Evolutionary conservation across 2,329 filamentous ascomycete species (phyloP).

Genomic region (Fusarium dlaminii): DNA sequence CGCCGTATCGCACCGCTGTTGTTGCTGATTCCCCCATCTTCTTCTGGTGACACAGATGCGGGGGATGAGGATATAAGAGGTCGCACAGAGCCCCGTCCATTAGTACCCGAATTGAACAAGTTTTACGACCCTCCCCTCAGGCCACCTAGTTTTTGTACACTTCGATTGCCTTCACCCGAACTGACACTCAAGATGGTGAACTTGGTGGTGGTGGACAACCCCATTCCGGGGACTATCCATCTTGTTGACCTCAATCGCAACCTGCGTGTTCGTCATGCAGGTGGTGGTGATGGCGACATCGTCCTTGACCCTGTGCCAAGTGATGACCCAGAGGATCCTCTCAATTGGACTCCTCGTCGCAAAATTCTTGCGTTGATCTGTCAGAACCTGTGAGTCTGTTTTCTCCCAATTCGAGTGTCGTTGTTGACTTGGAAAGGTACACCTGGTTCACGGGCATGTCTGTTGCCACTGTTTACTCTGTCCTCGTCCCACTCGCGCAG

Average conservation of each 20-base stretch:
- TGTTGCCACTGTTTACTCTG: conserved; percentile 51
- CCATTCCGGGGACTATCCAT: conserved; percentile 53
- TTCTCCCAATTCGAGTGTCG: fast-evolving
- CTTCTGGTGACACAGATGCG: neutral
- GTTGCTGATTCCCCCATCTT: neutral
- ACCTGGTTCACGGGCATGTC: conserved; percentile 54
- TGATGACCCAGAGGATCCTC: conserved; percentile 60
- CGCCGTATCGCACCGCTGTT: neutral
- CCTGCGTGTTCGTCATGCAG: conserved; percentile 46
- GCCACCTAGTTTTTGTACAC: neutral
- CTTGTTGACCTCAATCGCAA: conserved; percentile 52
- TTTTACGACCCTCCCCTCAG: neutral
- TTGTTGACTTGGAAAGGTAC: conserved; percentile 40
- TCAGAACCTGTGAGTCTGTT: conserved; percentile 41
- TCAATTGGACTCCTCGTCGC: conserved; percentile 56
- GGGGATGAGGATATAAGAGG: neutral
- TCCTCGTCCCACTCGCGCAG: conserved; percentile 49
- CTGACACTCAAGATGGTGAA: neutral
- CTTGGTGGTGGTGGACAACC: neutral
- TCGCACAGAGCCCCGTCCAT: neutral
- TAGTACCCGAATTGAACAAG: neutral
- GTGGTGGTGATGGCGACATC: conserved; percentile 49
- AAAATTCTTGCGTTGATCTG: conserved; percentile 43
- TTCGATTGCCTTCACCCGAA: neutral
- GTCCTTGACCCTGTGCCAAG: conserved; percentile 62